phyloP scores from a whole-genome alignment of 1,284 basidiomycete species.

The Trametes polyzona region DNA sequence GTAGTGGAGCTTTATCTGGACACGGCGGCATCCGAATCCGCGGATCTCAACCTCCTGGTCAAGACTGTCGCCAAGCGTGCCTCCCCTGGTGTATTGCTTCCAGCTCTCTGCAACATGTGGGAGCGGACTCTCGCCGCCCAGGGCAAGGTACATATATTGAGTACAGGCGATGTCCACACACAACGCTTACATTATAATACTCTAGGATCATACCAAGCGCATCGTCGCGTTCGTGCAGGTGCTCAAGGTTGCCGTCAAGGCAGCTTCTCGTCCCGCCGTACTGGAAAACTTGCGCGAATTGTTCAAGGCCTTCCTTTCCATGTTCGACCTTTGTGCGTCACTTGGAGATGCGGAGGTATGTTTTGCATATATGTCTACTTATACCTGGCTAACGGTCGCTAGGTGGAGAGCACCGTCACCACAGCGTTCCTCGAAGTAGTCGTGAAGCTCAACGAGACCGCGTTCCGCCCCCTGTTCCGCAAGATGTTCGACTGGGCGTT shows the following conservation, averaged over 20 bases:
- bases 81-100: conserved; percentile 68
- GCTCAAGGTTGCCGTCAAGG: conserved; percentile 66
- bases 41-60: conserved; percentile 43
- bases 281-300: conserved; percentile 71
- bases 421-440: conserved; percentile 87
- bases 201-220: conserved; percentile 37
- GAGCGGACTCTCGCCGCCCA: conserved; percentile 35
- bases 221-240: conserved; percentile 69
- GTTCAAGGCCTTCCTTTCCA: conserved; percentile 85
- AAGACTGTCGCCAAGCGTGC: conserved; percentile 71
- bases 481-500: conserved; percentile 97
- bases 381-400: not conserved
- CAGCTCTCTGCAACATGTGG: conserved; percentile 66
- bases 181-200: not conserved
- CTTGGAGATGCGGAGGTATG: not conserved
- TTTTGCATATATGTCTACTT: not conserved
- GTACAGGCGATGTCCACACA: not conserved
- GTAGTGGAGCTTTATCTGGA: conserved; percentile 64
- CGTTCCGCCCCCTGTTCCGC: conserved; percentile 93
- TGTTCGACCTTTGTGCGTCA: conserved; percentile 55
- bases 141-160: conserved; percentile 40
- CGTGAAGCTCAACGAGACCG: conserved; percentile 91
- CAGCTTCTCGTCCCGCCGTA: conserved; percentile 67
- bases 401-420: conserved; percentile 64
- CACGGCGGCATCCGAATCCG: conserved; percentile 25